Conservation (phyloP, 805 yeast genomes). For the Brettanomyces naardenensis region DNA sequence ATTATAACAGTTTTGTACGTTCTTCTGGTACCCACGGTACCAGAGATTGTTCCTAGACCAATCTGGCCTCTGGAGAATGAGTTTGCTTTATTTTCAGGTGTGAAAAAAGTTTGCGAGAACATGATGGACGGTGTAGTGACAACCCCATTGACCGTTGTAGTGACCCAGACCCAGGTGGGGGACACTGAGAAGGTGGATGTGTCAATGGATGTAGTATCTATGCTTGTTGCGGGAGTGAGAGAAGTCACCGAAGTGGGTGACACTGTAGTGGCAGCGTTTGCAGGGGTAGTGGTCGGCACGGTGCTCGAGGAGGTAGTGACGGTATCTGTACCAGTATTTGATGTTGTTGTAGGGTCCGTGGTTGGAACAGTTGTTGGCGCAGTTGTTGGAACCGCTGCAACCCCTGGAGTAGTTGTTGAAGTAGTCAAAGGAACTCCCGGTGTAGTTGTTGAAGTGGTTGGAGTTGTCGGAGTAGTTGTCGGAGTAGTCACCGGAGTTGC, state of each 20-base stretch:
- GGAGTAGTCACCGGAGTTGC: conserved; percentile 5
- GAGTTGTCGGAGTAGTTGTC: conserved; percentile 19
- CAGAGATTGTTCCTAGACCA: conserved; percentile 69
- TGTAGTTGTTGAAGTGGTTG: conserved; percentile 25
- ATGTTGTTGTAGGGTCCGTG: conserved; percentile 22
- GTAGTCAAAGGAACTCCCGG: too few relatives aligned
- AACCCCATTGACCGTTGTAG: conserved; percentile 36
- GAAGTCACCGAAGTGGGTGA: conserved; percentile 6
- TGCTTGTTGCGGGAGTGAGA: conserved; percentile 5
- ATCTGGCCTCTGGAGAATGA: conserved; percentile 53
- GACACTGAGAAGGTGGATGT: conserved; percentile 5
- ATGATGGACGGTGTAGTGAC: conserved; percentile 34
- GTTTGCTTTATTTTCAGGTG: conserved; percentile 35
- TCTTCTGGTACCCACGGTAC: conserved; percentile 56
- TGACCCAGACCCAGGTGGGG: conserved; percentile 41
- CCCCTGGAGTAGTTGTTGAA: conserved; percentile 4
- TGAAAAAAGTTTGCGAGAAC: conserved; percentile 43
- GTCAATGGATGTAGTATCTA: conserved; percentile 4
- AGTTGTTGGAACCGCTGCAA: conserved; percentile 8
- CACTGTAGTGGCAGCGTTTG: conserved; percentile 4
- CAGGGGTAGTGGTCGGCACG: conserved; percentile 3
- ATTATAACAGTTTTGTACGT: conserved; percentile 29
- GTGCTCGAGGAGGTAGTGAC: conserved; percentile 37
- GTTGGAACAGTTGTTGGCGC: conserved; percentile 16
- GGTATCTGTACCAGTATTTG: conserved; percentile 20